Percentiles rank a stretch among this genome's conserved stretches.
Evolutionary conservation across 768 basidiomycete species (phyloP).

Genomic region (Macrolepiota fuliginosa): DNA sequence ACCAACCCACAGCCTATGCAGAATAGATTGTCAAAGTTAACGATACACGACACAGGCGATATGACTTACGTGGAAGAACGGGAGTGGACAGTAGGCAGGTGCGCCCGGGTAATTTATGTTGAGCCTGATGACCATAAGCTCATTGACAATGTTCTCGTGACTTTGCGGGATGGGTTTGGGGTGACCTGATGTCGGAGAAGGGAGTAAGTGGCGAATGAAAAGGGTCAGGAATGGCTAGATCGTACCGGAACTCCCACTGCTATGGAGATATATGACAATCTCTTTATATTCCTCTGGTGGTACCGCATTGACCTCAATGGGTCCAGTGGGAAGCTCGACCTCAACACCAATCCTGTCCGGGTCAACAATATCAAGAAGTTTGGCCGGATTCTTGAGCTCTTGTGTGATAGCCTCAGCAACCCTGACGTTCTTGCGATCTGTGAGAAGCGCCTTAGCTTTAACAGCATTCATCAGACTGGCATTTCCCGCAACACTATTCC

Average conservation of each 20-base stretch:
- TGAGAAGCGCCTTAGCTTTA: constrained; percentile 4
- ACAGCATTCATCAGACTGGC: constrained; percentile 10
- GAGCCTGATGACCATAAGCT: not conserved
- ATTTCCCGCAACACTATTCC: constrained; percentile 11
- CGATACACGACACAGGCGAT: too few relatives aligned
- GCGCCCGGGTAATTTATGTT: constrained; percentile 12
- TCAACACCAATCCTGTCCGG: not conserved
- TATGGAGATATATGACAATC: constrained; percentile 11
- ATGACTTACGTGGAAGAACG: constrained; percentile 21
- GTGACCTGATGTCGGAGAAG: too few relatives aligned
- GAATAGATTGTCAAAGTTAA: not conserved
- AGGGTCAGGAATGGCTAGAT: too few relatives aligned
- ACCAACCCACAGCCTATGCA: constrained; percentile 16
- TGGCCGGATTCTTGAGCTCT: not conserved
- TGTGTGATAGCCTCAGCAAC: constrained; percentile 2
- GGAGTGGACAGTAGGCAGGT: constrained; percentile 18
- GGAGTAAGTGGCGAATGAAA: too few relatives aligned
- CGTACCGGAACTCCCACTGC: constrained; percentile 12
- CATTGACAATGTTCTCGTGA: constrained; percentile 15
- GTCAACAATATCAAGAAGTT: not conserved
- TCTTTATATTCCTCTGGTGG: constrained; percentile 4
- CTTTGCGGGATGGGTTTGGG: too few relatives aligned
- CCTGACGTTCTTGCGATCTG: constrained; percentile 1
- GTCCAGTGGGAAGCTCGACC: constrained; percentile 1
- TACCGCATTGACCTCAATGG: not conserved